Evolutionary conservation across 2,329 filamentous ascomycete genomes (phyloP).

Genomic region (Phialophora macrospora): DNA sequence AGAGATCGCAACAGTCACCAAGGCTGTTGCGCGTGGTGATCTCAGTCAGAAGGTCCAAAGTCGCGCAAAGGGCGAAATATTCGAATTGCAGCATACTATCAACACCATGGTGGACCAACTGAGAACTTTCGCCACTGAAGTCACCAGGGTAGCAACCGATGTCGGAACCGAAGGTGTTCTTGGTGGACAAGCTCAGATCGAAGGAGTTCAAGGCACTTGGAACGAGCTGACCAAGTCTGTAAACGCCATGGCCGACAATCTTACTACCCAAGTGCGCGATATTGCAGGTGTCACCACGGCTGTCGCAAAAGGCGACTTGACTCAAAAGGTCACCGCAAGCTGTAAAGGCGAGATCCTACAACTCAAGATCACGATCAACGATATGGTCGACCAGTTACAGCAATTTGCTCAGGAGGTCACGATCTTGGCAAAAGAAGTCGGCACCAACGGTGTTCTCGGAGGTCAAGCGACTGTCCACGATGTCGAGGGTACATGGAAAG

Average conservation of each 20-base stretch:
- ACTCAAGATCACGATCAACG: constrained; percentile 98
- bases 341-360: constrained; percentile 90
- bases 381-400: constrained; percentile 97
- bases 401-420: constrained; percentile 97
- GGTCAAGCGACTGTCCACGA: constrained; percentile 95
- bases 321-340: constrained; percentile 93
- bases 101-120: constrained; percentile 90
- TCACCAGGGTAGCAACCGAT: constrained; percentile 80
- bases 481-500: constrained; percentile 95
- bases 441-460: constrained; percentile 90
- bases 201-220: constrained; percentile 86
- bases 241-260: constrained; percentile 85
- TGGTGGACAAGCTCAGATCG: constrained; percentile 80
- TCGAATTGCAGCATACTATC: constrained; percentile 82
- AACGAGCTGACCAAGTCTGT: constrained; percentile 85
- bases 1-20: constrained; percentile 84
- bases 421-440: constrained; percentile 93
- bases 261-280: constrained; percentile 88
- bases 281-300: constrained; percentile 80
- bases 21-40: constrained; percentile 80
- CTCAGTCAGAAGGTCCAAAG: constrained; percentile 83
- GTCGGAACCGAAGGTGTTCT: constrained; percentile 84
- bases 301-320: constrained; percentile 82
- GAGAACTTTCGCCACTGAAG: constrained; percentile 80
- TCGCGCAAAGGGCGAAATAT: constrained; percentile 78